Evolutionary conservation across 169 alveolate species (phyloP).

Genomic region (Plasmodium adleri): DNA sequence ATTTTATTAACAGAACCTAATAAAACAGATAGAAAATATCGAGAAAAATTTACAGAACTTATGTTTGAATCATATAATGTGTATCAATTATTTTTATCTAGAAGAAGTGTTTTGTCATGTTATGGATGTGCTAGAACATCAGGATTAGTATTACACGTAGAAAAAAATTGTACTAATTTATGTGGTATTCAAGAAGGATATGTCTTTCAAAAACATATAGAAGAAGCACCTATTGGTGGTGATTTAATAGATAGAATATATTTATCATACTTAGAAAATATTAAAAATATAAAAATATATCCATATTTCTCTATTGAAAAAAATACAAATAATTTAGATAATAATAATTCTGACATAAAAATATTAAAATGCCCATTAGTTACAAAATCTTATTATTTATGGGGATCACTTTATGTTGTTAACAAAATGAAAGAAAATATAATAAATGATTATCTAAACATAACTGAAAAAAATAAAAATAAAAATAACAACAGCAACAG

Average conservation of each 20-base stretch:
- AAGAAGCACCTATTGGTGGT: conserved; percentile 86
- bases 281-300: conserved; percentile 75
- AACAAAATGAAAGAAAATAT: conserved; percentile 81
- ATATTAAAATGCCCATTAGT: conserved; percentile 81
- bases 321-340: conserved; percentile 40
- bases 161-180: conserved; percentile 82
- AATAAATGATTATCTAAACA: conserved; percentile 35
- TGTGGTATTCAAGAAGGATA: conserved; percentile 84
- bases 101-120: conserved; percentile 82
- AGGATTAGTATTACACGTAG: conserved; percentile 83
- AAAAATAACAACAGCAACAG: not conserved
- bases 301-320: conserved; percentile 75
- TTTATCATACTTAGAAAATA: conserved; percentile 72
- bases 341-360: conserved; percentile 18
- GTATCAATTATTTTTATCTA: conserved; percentile 79
- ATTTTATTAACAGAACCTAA: conserved; percentile 84
- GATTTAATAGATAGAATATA: conserved; percentile 81
- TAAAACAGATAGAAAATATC: conserved; percentile 76
- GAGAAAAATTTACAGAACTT: conserved; percentile 80
- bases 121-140: conserved; percentile 85
- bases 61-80: conserved; percentile 81
- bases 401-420: conserved; percentile 82
- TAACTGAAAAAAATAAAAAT: conserved; percentile 59
- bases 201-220: conserved; percentile 80
- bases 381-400: conserved; percentile 78